Conservation (phyloP, 345 rosid species). For the Linum trigynum region DNA sequence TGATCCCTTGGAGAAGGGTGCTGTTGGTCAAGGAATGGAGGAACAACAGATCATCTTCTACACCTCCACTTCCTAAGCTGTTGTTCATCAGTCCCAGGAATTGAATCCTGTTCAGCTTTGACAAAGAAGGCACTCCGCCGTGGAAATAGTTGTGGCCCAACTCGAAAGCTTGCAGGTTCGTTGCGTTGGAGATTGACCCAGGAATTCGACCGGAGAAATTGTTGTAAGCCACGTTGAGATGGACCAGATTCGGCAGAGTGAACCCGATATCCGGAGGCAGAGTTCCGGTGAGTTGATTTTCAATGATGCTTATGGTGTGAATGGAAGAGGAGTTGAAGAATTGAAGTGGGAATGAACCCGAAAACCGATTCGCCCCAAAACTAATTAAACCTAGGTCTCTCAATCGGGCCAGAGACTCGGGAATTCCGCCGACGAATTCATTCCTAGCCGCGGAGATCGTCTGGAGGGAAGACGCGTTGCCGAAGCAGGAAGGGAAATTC, state of each 20-base stretch:
- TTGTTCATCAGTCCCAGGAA: background rate
- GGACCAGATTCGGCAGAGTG: slow-evolving; percentile 16
- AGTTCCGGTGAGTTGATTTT: slow-evolving; percentile 23
- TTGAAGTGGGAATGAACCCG: slow-evolving; percentile 23
- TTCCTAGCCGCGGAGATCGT: slow-evolving; percentile 14
- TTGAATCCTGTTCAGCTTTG: slow-evolving; percentile 10
- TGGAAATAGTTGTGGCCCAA: slow-evolving; percentile 17
- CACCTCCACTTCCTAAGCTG: background rate
- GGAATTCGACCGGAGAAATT: slow-evolving; percentile 6
- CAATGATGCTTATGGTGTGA: background rate
- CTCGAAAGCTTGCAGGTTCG: slow-evolving; percentile 2
- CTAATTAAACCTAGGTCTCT: slow-evolving; percentile 11
- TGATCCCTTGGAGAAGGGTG: background rate
- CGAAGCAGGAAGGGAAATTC: slow-evolving; percentile 17
- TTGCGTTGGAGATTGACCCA: slow-evolving; percentile 2
- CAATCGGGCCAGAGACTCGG: slow-evolving; percentile 19
- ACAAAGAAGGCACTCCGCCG: slow-evolving; percentile 26
- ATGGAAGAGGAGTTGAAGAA: slow-evolving; percentile 10
- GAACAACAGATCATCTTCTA: background rate
- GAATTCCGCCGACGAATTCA: slow-evolving; percentile 14
- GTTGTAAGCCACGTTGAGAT: slow-evolving; percentile 17
- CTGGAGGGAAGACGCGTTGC: slow-evolving; percentile 9
- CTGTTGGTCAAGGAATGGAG: background rate
- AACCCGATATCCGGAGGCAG: slow-evolving; percentile 25
- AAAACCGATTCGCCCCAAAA: slow-evolving; percentile 17